Evolutionary conservation across 2,329 filamentous ascomycete species (phyloP), one percentile per base, ranked within the genome.

Genomic region (Torrubiellomyces zombiae): DNA sequence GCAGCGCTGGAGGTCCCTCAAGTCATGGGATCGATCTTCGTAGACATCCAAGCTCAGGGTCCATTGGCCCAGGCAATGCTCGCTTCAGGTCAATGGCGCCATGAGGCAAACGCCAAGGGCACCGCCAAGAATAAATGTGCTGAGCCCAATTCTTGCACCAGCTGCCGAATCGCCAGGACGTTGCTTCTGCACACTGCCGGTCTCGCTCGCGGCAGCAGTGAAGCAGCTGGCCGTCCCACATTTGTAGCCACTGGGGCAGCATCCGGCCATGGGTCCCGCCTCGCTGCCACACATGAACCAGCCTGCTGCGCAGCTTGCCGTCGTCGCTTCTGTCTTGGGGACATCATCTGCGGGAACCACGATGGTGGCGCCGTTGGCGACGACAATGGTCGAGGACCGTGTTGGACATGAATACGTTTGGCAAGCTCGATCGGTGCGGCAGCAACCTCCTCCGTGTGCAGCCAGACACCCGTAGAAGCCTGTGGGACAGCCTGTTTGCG

Each of bases 401-500:
- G 67, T 51, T 0, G 80, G 78, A 40, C 86, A 95, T 6, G 75
- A 79, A 0, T 77, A 79, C 0, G 73, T 76, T 31, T 76, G 68
- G 51, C 86, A 95, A 51, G 92, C 67, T 12, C 85, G 70, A 2
- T 82, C 85, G 0, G 81, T 83, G 29, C 78, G 77, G 53, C 86
- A 95, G 55, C 86, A 95, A 2, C 67, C 67, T 12, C 82, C 82
- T 9, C 79, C 82, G 30, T 85, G 81, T 31, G 73, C 72, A 2
- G 86, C 86, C 3, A 75, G 68, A 50, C 86, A 95, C 25, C 81
- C 75, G 49, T 95, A 95, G 58, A 85, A 95, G 3, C 85, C 85
- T 0, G 75, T 85, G 0, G 86, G 86, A 39, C 86, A 95, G 38
- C 50, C 50, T 5, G 41, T 42, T 28, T 53, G 50, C 8, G 49